A percentile compares a stretch with the other conserved stretches of the same genome.
These are phyloP conservation scores for Tylopilus sp. DNA, from an alignment of 1,284 basidiomycete genomes.

Conservation along the genomic window DNA sequence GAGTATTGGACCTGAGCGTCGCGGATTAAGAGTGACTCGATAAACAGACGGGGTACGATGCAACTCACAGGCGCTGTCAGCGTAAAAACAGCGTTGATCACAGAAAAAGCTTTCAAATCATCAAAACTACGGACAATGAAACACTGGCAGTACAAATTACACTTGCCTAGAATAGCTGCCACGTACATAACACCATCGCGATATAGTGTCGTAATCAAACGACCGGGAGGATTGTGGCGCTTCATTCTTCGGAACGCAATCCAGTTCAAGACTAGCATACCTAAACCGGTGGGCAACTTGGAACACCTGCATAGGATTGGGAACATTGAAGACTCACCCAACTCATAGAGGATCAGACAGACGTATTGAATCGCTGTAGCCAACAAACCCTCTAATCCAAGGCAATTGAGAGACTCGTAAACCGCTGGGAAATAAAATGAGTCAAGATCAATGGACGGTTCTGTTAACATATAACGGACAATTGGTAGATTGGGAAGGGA, in stretches of 20 bases:
- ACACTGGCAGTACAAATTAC: neutral
- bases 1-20: conserved; percentile 14
- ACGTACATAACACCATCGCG: conserved; percentile 26
- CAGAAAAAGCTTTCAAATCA: conserved; percentile 17
- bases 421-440: conserved; percentile 8
- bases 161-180: conserved; percentile 16
- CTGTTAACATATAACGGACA: conserved; percentile 1
- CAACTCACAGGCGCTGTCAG: conserved; percentile 13
- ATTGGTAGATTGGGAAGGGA: conserved; percentile 2
- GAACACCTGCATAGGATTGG: neutral
- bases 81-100: conserved; percentile 17
- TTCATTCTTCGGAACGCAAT: conserved; percentile 21
- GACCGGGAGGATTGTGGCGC: conserved; percentile 9
- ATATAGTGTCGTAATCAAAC: conserved; percentile 18
- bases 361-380: conserved; percentile 12
- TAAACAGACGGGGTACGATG: neutral
- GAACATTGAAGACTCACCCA: conserved; percentile 1
- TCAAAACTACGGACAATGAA: neutral
- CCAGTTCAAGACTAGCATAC: conserved; percentile 22
- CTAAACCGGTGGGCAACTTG: neutral
- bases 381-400: conserved; percentile 5
- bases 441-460: neutral
- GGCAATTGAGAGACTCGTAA: conserved; percentile 15
- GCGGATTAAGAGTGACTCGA: neutral
- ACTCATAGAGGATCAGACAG: conserved; percentile 20